Conservation (phyloP, 805 yeast genomes). For the Saccharomycopsis fodiens region DNA sequence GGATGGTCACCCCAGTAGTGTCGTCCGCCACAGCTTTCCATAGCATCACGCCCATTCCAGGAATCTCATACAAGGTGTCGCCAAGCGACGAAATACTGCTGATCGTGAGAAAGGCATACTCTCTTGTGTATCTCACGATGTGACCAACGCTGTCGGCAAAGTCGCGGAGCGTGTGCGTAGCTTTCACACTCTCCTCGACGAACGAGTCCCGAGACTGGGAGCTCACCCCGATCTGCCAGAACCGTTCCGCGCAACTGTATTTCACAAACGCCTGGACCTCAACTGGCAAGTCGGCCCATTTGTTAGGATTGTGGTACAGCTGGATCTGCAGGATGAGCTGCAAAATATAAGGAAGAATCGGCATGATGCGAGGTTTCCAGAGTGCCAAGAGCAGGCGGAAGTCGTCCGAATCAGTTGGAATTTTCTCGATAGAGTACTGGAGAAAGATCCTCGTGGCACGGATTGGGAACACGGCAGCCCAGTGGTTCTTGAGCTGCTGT, state of each 20-base stretch:
- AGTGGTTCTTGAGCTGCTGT: slow-evolving; percentile 73
- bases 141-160: slow-evolving; percentile 98
- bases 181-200: slow-evolving; percentile 88
- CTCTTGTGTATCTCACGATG: slow-evolving; percentile 89
- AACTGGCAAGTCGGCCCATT: slow-evolving; percentile 81
- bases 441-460: slow-evolving; percentile 92
- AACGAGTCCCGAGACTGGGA: slow-evolving; percentile 91
- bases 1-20: slow-evolving; percentile 79
- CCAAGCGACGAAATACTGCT: slow-evolving; percentile 88
- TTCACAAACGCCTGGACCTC: slow-evolving; percentile 91
- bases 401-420: slow-evolving; percentile 71
- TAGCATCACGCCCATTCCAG: slow-evolving; percentile 64
- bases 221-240: slow-evolving; percentile 98
- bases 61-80: slow-evolving; percentile 80
- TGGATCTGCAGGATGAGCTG: slow-evolving; percentile 85
- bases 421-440: slow-evolving; percentile 90
- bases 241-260: slow-evolving; percentile 83
- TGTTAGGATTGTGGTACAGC: slow-evolving; percentile 87
- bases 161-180: slow-evolving; percentile 88
- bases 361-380: slow-evolving; percentile 92
- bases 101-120: slow-evolving; percentile 84
- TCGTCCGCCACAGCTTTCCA: slow-evolving; percentile 87
- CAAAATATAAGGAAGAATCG: slow-evolving; percentile 84
- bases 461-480: slow-evolving; percentile 93
- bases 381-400: slow-evolving; percentile 56